These are phyloP conservation scores for Pleurozium schreberi DNA, from an alignment of 225 moss, liverwort and hornwort genomes.

Conservation along the genomic window DNA sequence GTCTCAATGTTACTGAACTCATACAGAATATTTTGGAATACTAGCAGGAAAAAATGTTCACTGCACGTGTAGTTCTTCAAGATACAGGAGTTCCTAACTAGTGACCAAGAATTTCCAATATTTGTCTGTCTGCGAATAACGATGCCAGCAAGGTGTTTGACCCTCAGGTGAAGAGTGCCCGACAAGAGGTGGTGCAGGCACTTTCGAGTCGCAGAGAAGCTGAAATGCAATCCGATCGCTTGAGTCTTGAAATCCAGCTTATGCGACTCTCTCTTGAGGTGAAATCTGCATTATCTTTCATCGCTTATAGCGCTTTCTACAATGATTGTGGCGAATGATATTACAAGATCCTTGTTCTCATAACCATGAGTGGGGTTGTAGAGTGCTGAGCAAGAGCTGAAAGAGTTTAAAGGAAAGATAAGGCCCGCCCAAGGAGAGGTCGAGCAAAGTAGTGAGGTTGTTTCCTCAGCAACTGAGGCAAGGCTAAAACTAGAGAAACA, in stretches of 20 bases:
- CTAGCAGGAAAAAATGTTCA: background rate
- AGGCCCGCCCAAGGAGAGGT: conserved; percentile 9
- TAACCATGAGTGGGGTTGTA: background rate
- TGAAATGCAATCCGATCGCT: conserved; percentile 35
- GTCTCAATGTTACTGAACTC: background rate
- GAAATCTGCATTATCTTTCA: background rate
- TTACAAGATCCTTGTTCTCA: background rate
- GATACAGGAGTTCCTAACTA: background rate
- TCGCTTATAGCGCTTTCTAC: background rate
- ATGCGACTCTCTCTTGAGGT: conserved; percentile 34
- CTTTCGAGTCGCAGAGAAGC: conserved; percentile 41
- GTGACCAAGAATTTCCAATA: background rate
- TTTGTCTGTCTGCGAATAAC: background rate
- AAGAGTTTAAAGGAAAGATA: background rate
- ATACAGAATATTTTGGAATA: background rate
- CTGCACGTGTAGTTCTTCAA: background rate
- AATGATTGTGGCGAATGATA: background rate
- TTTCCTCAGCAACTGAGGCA: conserved; percentile 10
- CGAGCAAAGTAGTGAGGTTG: conserved; percentile 19
- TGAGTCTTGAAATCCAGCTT: conserved; percentile 11
- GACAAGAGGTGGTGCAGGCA: conserved; percentile 37
- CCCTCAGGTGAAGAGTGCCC: conserved; percentile 35
- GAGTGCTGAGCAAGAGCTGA: conserved; percentile 28
- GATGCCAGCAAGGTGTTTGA: background rate
- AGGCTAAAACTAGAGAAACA: conserved; percentile 33